phyloP scores from a whole-genome alignment of 2,329 filamentous ascomycete species.

The Pestalotiopsis sp. region DNA sequence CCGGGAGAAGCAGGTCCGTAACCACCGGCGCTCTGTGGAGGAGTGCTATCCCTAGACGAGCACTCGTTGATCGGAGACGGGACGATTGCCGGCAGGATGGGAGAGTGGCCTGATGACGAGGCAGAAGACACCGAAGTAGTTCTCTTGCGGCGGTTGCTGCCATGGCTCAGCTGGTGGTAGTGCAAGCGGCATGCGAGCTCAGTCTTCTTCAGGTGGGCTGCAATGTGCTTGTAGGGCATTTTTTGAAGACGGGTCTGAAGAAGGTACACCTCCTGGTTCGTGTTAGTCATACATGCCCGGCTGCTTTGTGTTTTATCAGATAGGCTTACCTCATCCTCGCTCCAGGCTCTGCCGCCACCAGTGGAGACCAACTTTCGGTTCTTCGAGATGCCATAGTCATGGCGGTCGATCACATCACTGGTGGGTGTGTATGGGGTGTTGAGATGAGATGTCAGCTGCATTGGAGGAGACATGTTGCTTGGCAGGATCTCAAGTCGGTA shows the following conservation, averaged over 20 bases:
- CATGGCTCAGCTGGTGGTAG: constrained; percentile 84
- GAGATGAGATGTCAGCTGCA: constrained; percentile 47
- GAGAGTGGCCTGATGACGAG: constrained; percentile 59
- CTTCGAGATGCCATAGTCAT: constrained; percentile 64
- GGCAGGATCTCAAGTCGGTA: constrained; percentile 1
- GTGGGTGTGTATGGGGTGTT: constrained; percentile 49
- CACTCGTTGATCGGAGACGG: constrained; percentile 55
- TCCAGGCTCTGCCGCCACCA: constrained; percentile 80
- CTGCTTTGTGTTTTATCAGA: background rate
- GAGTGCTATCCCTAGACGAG: constrained; percentile 50
- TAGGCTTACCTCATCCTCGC: constrained; percentile 75
- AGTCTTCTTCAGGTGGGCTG: constrained; percentile 82
- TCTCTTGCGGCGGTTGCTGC: constrained; percentile 78
- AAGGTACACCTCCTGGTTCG: constrained; percentile 74
- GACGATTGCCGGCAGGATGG: constrained; percentile 48
- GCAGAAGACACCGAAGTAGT: constrained; percentile 70
- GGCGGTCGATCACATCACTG: constrained; percentile 57
- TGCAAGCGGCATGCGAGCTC: constrained; percentile 86
- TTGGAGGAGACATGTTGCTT: constrained; percentile 51
- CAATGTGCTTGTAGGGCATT: constrained; percentile 91
- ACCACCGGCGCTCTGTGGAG: constrained; percentile 47
- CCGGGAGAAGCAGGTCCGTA: constrained; percentile 47
- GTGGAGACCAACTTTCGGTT: constrained; percentile 70
- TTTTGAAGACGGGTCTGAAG: constrained; percentile 83
- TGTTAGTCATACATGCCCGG: background rate